These are phyloP conservation scores for Luffa acutangula DNA, from an alignment of 306 rosid species.

Conservation along the genomic window DNA sequence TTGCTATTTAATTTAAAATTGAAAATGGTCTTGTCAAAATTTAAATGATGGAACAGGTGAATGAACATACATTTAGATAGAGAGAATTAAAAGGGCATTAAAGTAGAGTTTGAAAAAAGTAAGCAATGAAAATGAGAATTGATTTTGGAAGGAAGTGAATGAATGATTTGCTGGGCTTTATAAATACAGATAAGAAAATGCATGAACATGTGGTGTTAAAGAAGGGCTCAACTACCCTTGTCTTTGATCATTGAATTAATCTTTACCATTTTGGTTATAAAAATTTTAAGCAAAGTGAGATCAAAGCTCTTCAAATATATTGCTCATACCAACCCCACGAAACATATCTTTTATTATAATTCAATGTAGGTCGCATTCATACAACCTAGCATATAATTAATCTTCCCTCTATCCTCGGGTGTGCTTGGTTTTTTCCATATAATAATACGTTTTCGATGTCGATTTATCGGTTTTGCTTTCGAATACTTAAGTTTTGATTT, in stretches of 20 bases:
- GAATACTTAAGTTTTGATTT: background rate
- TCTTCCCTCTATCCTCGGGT: background rate
- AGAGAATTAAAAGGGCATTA: background rate
- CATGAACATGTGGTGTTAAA: background rate
- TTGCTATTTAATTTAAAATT: background rate
- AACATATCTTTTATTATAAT: background rate
- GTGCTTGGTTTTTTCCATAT: background rate
- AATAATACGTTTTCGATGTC: background rate
- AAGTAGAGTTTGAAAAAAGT: background rate
- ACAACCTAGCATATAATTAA: background rate
- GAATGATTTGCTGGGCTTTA: background rate
- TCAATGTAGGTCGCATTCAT: constrained; percentile 5
- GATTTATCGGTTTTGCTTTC: background rate
- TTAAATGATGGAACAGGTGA: background rate
- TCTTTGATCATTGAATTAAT: background rate
- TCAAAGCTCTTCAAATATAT: background rate
- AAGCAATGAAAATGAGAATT: background rate
- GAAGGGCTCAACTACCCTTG: background rate
- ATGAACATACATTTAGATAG: background rate
- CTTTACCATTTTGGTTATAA: background rate
- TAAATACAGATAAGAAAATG: background rate
- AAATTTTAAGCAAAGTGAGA: background rate
- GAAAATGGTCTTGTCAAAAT: background rate
- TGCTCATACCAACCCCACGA: background rate
- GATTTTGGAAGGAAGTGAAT: background rate